Evolutionary conservation across 495 filamentous ascomycete species (phyloP).

Genomic region (Aspergillus egyptiacus): DNA sequence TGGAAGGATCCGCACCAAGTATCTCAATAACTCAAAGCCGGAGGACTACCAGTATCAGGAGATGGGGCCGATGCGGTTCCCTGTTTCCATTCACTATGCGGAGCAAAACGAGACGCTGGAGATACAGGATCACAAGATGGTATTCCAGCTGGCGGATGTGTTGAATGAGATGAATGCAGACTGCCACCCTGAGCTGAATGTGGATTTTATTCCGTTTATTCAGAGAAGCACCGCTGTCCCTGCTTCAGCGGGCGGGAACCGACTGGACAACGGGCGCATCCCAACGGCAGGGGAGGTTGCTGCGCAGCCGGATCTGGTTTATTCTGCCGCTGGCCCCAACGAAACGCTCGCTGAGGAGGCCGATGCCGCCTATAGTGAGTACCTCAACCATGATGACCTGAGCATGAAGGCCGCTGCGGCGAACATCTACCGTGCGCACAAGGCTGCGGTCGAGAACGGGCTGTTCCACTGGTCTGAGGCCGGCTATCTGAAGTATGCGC

Average conservation of each 20-base stretch:
- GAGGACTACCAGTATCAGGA: conserved; percentile 68
- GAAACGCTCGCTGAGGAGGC: conserved; percentile 33
- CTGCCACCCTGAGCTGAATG: conserved; percentile 41
- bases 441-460: conserved; percentile 26
- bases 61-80: conserved; percentile 70
- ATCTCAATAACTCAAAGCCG: conserved; percentile 48
- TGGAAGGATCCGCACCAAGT: conserved; percentile 57
- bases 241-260: conserved; percentile 45
- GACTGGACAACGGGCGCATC: conserved; percentile 43
- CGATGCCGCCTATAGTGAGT: conserved; percentile 27
- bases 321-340: conserved; percentile 26
- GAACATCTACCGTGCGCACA: conserved; percentile 63
- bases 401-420: conserved; percentile 42
- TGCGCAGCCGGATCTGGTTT: conserved; percentile 28
- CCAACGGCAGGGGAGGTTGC: conserved; percentile 32
- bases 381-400: conserved; percentile 17
- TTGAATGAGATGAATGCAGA: conserved; percentile 53
- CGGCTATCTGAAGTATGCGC: conserved; percentile 53
- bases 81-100: conserved; percentile 42
- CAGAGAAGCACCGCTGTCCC: conserved; percentile 50
- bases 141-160: conserved; percentile 56
- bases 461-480: conserved; percentile 55
- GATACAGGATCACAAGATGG: conserved; percentile 53
- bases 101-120: conserved; percentile 50
- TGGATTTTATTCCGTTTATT: conserved; percentile 63